These are phyloP conservation scores for Atkinsonella hypoxylon DNA, from an alignment of 2,329 filamentous ascomycete species.

Conservation along the genomic window DNA sequence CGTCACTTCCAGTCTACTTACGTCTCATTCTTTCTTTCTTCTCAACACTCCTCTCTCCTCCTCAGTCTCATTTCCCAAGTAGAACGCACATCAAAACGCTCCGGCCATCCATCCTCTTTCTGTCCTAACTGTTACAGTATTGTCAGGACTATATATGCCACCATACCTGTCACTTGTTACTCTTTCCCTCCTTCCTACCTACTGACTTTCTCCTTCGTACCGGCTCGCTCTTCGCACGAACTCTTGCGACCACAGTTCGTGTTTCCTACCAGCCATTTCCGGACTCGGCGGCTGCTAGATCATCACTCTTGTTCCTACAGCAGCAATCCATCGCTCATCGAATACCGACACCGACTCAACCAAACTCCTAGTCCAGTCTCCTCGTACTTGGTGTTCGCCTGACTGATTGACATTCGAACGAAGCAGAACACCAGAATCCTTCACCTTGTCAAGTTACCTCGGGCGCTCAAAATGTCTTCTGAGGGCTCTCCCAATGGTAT, in stretches of 20 bases:
- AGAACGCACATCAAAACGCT: neutral
- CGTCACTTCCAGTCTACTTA: neutral
- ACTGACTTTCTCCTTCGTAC: neutral
- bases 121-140: neutral
- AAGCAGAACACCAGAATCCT: neutral
- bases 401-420: slow-evolving; percentile 5
- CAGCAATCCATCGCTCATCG: neutral
- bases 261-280: neutral
- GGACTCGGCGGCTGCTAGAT: neutral
- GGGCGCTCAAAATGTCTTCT: slow-evolving; percentile 19
- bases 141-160: neutral
- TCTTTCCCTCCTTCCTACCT: neutral
- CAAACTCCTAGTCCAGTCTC: neutral
- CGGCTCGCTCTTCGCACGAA: neutral
- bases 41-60: neutral
- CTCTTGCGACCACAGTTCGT: neutral
- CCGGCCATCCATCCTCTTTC: neutral
- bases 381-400: neutral
- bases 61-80: neutral
- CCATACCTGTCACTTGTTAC: neutral
- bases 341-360: neutral
- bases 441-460: neutral
- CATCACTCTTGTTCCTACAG: neutral
- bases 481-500: slow-evolving; percentile 22
- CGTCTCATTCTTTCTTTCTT: neutral